Evolutionary conservation across 2,329 filamentous ascomycete species (phyloP).

Genomic region (Bipolaris gigantea): DNA sequence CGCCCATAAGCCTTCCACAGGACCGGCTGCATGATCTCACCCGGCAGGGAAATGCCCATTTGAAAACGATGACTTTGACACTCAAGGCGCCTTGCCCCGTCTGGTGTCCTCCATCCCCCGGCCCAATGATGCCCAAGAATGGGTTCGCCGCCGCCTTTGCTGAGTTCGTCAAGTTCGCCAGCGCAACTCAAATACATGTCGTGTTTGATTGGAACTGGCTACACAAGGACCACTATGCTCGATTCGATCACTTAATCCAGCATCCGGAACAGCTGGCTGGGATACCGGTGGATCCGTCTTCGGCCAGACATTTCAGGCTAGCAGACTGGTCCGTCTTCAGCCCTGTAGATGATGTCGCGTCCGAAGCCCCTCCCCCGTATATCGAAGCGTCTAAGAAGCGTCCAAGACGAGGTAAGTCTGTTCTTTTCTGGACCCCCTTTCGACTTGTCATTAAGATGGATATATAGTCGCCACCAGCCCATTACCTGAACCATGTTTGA

Average conservation of each 20-base stretch:
- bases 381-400: slow-evolving; percentile 12
- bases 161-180: slow-evolving; percentile 13
- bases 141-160: slow-evolving; percentile 9
- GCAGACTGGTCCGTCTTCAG: slow-evolving; percentile 13
- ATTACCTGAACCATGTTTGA: slow-evolving; percentile 9
- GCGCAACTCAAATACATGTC: slow-evolving; percentile 15
- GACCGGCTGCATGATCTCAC: slow-evolving; percentile 10
- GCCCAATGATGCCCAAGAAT: slow-evolving; percentile 2
- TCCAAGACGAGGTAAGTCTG: slow-evolving; percentile 14
- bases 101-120: slow-evolving; percentile 5
- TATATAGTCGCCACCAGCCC: slow-evolving; percentile 6
- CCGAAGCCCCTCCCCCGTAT: slow-evolving; percentile 16
- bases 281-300: slow-evolving; percentile 7
- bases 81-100: slow-evolving; percentile 14
- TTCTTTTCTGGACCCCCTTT: not conserved
- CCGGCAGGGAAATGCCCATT: slow-evolving; percentile 15
- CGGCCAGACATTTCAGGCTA: slow-evolving; percentile 1
- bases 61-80: slow-evolving; percentile 10
- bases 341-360: slow-evolving; percentile 4
- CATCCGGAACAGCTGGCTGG: slow-evolving; percentile 13
- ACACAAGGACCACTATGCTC: slow-evolving; percentile 9
- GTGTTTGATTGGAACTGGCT: slow-evolving; percentile 25
- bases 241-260: slow-evolving; percentile 10
- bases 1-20: slow-evolving; percentile 1
- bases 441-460: not conserved